Evolutionary conservation across 2,329 filamentous ascomycete species (phyloP), one percentile per base, ranked within the genome.

Genomic region (Aspergillus chevalieri): DNA sequence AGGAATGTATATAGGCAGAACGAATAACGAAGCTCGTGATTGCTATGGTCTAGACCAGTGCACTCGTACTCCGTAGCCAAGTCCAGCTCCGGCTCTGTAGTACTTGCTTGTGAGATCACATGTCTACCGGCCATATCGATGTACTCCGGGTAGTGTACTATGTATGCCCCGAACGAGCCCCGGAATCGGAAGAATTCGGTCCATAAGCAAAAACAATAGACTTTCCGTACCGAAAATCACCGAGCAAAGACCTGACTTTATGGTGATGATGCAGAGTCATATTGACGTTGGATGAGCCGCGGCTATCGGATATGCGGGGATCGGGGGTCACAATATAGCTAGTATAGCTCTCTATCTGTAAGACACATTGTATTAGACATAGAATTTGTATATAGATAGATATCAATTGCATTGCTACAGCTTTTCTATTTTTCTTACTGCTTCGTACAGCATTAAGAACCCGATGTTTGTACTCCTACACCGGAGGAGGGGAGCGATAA

Each of bases 201-300:
- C 22, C n/a, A 14, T 6, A 14, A 17, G 17, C 6, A n/a, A 19
- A 39, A 19, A 39, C 36, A 39, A 30, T 17, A 26, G 14, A 4
- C 42, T 44, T 30, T 44, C 42, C 41, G 41, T n/a, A 43, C 41
- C 41, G 41, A 43, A 24, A 43, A 43, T n/a, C 15, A 19, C 41
- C 42, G 42, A 44, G 22, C 22, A 26, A 28, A 44, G 42, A 15
- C 42, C 42, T n/a, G 28, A 7, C 10, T 30, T 21, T 21, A 43
- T 22, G 21, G 41, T 22, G 41, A n/a, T 21, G 17, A 22, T n/a
- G 17, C 9, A 43, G 10, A 42, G 39, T 42, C 39, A 42, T 24
- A 14, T 19, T 42, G 39, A 42, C 39, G 39, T 42, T 24, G 30
- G 9, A 33, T 30, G 19, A 42, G 39, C 39, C 39, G 39, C 39